A percentile compares a stretch with the other conserved stretches of the same genome.
phyloP scores from a whole-genome alignment of 306 rosid species.

The Corylus avellana region DNA sequence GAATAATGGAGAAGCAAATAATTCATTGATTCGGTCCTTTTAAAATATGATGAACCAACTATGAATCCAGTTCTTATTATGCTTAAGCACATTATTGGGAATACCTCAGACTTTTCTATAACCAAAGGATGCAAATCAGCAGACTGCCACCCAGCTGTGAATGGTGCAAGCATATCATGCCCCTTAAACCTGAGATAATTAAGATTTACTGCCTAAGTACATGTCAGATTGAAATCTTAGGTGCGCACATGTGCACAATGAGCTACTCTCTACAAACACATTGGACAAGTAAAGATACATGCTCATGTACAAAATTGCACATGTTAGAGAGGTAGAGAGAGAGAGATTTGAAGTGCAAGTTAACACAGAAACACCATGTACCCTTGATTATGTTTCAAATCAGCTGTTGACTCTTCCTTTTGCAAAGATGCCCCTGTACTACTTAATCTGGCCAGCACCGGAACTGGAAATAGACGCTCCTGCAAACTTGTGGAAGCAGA shows the following conservation, averaged over 20 bases:
- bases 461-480: conserved; percentile 44
- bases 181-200: conserved; percentile 62
- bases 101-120: conserved; percentile 83
- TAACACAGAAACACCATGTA: conserved; percentile 33
- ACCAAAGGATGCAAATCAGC: conserved; percentile 63
- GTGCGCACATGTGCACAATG: background rate
- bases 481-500: conserved; percentile 42
- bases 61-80: background rate
- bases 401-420: conserved; percentile 42
- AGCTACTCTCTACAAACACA: conserved; percentile 4
- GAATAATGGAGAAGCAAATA: background rate
- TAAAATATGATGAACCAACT: background rate
- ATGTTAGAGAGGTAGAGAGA: background rate
- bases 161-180: conserved; percentile 97
- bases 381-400: conserved; percentile 45
- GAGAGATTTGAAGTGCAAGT: conserved; percentile 12
- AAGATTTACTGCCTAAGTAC: conserved; percentile 24
- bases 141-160: conserved; percentile 86
- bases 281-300: conserved; percentile 4
- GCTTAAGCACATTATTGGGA: background rate
- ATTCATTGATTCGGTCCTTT: background rate
- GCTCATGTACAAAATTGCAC: conserved; percentile 12
- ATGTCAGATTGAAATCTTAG: conserved; percentile 8
- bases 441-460: conserved; percentile 45
- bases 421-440: conserved; percentile 56